These are phyloP conservation scores for Solanum chmielewskii DNA, from an alignment of 257 asterid species.

Conservation along the genomic window DNA sequence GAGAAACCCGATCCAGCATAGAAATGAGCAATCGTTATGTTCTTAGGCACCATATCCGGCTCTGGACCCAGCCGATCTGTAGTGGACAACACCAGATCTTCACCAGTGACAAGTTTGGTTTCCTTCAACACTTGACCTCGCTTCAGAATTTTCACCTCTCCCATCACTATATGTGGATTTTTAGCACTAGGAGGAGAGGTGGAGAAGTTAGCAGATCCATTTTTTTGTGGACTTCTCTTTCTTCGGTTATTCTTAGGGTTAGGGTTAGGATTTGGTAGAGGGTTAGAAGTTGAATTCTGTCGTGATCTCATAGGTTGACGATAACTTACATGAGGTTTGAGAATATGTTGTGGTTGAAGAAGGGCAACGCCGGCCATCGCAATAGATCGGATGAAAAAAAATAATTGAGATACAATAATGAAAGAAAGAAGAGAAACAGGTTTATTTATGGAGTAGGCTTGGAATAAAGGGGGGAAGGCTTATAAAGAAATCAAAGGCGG, in stretches of 20 bases:
- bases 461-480: background rate
- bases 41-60: background rate
- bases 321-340: background rate
- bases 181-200: background rate
- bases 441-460: background rate
- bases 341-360: slow-evolving; percentile 17
- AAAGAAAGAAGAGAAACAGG: background rate
- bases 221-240: slow-evolving; percentile 9
- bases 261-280: background rate
- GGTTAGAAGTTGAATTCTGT: background rate
- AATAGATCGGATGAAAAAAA: background rate
- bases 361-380: slow-evolving; percentile 22
- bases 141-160: slow-evolving; percentile 20
- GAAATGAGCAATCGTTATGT: background rate
- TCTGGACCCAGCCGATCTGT: slow-evolving; percentile 3
- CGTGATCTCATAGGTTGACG: slow-evolving; percentile 2
- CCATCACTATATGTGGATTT: background rate
- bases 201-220: background rate
- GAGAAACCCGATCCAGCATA: slow-evolving; percentile 17
- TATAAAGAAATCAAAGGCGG: background rate
- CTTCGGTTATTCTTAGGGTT: background rate
- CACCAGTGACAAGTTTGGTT: background rate
- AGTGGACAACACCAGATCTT: background rate
- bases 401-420: background rate
- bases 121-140: slow-evolving; percentile 15